Base-by-base conservation (phyloP, 2,329 filamentous ascomycete species). In the Scytalidium lignicola region DNA sequence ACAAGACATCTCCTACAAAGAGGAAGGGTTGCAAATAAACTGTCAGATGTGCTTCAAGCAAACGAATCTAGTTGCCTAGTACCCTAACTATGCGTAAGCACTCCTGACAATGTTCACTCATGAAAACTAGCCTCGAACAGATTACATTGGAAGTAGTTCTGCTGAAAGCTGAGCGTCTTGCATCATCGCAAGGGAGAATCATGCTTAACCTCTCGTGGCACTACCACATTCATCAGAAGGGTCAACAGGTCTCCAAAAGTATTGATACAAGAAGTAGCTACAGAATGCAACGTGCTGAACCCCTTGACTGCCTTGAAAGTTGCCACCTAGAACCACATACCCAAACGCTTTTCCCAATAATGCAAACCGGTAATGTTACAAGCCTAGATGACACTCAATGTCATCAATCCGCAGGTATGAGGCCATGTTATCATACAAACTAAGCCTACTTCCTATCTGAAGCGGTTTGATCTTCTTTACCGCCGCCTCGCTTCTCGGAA, bases 401-500 rank as follows among this genome's bases (percentile, higher is more conserved):
- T 37, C 32, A 37, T 37, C 32, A 37, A 37, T n/a, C 13, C n/a
- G 7, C n/a, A 9, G 32, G 15, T 15, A 37, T 17, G 10, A n/a
- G 15, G n/a, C 32, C 32, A 37, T 5, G 32, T 17, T 17, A 37
- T 37, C 32, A 13, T 37, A 37, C 10, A 37, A 15, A 4, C 32
- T 13, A 4, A 37, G 32, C 32, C n/a, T 37, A 37, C 32, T 37
- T 37, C 32, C 15, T 37, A 4, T 37, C 32, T n/a, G 32, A 37
- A 37, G 32, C 32, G 5, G 7, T 37, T 37, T 37, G 32, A 7
- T 37, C 32, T 13, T 37, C 32, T 37, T 37, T 37, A 13, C 4
- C 32, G n/a, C 32, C n/a, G 32, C 32, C 15, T 37, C 32, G 10
- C 32, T 37, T 37, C 32, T 37, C 32, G 4, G 50, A 52, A 19